Evolutionary conservation across 495 filamentous ascomycete genomes (phyloP), one percentile per base, ranked within the genome.

Genomic region (Daldinia vernicosa): DNA sequence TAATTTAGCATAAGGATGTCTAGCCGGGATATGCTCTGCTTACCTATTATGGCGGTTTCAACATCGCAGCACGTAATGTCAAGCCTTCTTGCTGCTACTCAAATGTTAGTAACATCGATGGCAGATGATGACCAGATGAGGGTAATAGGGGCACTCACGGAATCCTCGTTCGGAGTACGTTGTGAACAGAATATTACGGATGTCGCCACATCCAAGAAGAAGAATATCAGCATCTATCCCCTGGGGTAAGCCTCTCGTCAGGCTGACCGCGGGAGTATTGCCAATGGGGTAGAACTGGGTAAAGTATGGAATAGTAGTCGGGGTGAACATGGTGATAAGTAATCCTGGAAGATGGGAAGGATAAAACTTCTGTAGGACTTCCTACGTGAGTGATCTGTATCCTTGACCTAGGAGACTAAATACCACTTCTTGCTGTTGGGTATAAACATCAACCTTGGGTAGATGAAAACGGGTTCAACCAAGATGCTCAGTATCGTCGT

Each of bases 141-240:
- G 22, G 19, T 11, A 24, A n/a, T 6, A 45, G 22, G 17, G 7
- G 15, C 11, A 72, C 72, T 51, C 64, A 64, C 76, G 67, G n/a
- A 67, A 60, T 24, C 32, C 72, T 63, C 66, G 24, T 28, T 79
- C 74, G 12, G 32, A 64, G 60, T 76, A 56, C 1, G 33, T n/a
- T 1, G 78, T 80, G 56, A 78, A 80, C 2, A 79, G 56, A 30
- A 79, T 78, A 43, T 74, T 79, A 5, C 74, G 68, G 37, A 77
- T 60, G 57, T 79, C 77, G 30, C 77, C 77, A 30, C 75, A 79
- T 9, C 74, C 77, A 1, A 80, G 72, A n/a, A 79, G 77, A 28
- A 80, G 69, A 8, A 80, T 74, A 52, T 75, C 69, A 15, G 72
- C 76, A 12, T 64, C 63, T 39, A 30, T 53, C 7, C 64, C 72